Base-by-base conservation (phyloP, 2,329 filamentous ascomycete species). In the Fusarium mangiferae region DNA sequence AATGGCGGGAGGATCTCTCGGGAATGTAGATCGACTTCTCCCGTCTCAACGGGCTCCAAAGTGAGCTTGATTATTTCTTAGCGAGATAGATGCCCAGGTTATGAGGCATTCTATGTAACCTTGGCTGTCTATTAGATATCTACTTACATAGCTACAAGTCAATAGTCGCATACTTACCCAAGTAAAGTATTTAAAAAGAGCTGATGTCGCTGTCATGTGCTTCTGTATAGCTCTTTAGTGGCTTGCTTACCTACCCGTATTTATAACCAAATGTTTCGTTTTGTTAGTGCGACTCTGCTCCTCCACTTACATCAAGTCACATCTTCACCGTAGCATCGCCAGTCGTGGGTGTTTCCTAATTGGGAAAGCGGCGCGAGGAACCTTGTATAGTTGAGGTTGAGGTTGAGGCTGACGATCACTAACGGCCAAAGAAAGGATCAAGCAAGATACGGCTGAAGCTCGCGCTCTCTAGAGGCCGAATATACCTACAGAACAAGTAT, bases 311-410 rank as follows among this genome's bases (percentile, higher is more conserved):
- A 30, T 30, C 4, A 30, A 33, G 33, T 33, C 14, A 62, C 26
- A 62, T 49, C 36, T 41, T 36, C 28, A 54, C 35, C 18, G 45
- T 45, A 8, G 30, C 26, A 57, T 64, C 36, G 45, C 42, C 46
- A 66, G 46, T 66, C 66, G 69, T 70, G 57, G 28, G 46, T 24
- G 39, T 69, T 73, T 66, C 70, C 65, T 48, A 62, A 69, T 73
- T 56, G 52, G 65, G 70, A 66, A 73, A 67, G 68, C 36, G 38
- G 28, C 68, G 62, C 68, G 67, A 71, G 51, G 41, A 71, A 66
- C 67, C 67, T 46, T 71, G 66, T 33, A 56, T 36, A 56, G 3
- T 7, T 30, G 3, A 22, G 38, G 33, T 62, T 10, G 24, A 55
- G 8, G 46, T 49, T 51, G 30, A 51, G 38, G 42, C 58, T 70